A percentile compares a stretch with the other conserved stretches of the same genome.
Conservation (phyloP, 768 basidiomycete genomes). For the Phlebiopsis flavidoalba region DNA sequence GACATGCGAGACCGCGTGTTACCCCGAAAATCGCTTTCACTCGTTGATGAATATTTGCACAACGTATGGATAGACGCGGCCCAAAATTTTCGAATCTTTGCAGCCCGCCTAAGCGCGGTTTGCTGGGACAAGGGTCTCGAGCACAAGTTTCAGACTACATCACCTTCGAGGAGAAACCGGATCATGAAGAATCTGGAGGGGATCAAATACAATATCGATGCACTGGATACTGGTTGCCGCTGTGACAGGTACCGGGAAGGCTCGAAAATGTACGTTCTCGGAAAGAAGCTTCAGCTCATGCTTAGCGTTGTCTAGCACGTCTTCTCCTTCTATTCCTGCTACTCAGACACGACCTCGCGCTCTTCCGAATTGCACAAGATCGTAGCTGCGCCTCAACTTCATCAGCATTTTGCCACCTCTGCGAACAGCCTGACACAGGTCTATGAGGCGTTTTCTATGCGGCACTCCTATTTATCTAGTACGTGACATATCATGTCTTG, state of each 20-base stretch:
- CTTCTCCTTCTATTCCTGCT: constrained; percentile 24
- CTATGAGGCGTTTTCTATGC: constrained; percentile 14
- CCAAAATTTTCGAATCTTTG: constrained; percentile 9
- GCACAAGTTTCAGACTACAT: constrained; percentile 22
- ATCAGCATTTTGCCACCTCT: constrained; percentile 15
- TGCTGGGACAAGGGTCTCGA: constrained; percentile 18
- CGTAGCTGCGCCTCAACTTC: constrained; percentile 5
- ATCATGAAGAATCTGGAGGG: constrained; percentile 25
- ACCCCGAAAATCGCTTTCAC: constrained; percentile 17
- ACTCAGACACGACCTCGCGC: constrained; percentile 23
- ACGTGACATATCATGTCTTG: background rate
- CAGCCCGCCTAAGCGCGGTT: constrained; percentile 14
- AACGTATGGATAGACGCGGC: constrained; percentile 4
- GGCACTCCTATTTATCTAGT: constrained; percentile 21
- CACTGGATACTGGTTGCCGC: constrained; percentile 23
- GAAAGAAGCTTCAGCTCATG: background rate
- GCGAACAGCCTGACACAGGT: constrained; percentile 15
- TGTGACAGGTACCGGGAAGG: constrained; percentile 25
- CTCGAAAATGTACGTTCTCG: constrained; percentile 27
- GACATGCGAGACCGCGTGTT: constrained; percentile 1
- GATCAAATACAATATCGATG: constrained; percentile 29
- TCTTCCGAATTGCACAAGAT: constrained; percentile 22
- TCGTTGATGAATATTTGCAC: constrained; percentile 24
- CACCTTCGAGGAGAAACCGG: constrained; percentile 19
- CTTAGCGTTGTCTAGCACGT: background rate